Base-by-base conservation (phyloP, 768 basidiomycete species). In the Trametes punicea region DNA sequence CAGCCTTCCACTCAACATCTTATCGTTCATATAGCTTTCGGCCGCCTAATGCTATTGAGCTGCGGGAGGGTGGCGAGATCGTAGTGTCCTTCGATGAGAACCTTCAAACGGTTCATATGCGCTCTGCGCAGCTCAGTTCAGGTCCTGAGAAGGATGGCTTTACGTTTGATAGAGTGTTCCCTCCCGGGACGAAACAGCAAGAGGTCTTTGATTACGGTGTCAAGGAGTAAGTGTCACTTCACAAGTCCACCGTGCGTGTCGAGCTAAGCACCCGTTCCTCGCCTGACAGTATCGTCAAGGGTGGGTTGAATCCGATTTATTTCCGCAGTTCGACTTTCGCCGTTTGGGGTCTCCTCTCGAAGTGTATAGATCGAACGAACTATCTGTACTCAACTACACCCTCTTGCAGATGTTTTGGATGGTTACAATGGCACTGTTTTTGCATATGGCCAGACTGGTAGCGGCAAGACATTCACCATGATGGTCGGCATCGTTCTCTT, bases 131-230 rank as follows among this genome's bases (percentile, higher is more conserved):
- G 61, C 67, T 82, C 21, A 78, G 81, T 55, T 81, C 87, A 42
- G 95, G 93, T 2, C 89, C 94, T 42, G 95, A 97, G 77, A 96
- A 85, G 76, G 90, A 94, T 77, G 96, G 96, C 25, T 99, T 99
- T 75, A 94, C 93, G 31, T 96, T 98, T 67, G 97, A 99, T 72
- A 81, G 95, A 60, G 93, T 96, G 20, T 99, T 99, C 71, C 88
- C 93, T 53, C 93, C 95, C 79, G 83, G 79, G 36, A 92, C 95
- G 40, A 81, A 84, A 71, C 97, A 99, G 71, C 75, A 84, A 51
- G 93, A 98, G 71, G 93, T 99, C 44, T 99, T 98, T 69, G 95
- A 98, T 72, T 99, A 97, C 70, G 97, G 97, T 50, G 92, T 99
- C 36, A 96, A 94, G 72, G 96, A 94, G 91, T 93, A 67, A 73